These are phyloP conservation scores for Pythium brassicae DNA, from an alignment of 352 stramenopile genomes.

Conservation along the genomic window DNA sequence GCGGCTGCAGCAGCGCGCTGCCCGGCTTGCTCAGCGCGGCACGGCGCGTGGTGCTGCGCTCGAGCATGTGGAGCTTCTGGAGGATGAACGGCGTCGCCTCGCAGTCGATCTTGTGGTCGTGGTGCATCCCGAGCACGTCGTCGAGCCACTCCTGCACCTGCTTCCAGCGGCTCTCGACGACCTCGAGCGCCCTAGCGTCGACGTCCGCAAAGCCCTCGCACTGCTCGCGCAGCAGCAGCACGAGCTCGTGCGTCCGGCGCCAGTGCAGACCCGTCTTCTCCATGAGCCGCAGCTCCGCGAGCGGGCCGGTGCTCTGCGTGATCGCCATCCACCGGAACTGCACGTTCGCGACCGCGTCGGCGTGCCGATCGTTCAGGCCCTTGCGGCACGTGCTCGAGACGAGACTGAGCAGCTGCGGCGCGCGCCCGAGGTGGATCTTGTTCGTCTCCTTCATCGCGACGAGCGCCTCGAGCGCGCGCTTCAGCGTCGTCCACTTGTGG, in stretches of 20 bases:
- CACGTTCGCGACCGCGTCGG: slow-evolving; percentile 54
- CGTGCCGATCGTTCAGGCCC: slow-evolving; percentile 44
- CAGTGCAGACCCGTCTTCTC: slow-evolving; percentile 67
- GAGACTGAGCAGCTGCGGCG: slow-evolving; percentile 43
- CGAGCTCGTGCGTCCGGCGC: slow-evolving; percentile 64
- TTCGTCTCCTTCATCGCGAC: slow-evolving; percentile 52
- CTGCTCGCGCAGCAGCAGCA: slow-evolving; percentile 64
- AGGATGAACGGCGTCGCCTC: slow-evolving; percentile 62
- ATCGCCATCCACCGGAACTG: slow-evolving; percentile 79
- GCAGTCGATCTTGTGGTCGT: slow-evolving; percentile 60
- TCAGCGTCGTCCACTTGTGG: slow-evolving; percentile 47
- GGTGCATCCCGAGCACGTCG: slow-evolving; percentile 56
- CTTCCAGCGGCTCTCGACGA: slow-evolving; percentile 51
- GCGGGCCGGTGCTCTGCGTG: slow-evolving; percentile 44
- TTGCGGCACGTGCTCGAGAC: slow-evolving; percentile 51
- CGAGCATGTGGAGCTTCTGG: slow-evolving; percentile 58
- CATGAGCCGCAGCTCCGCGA: slow-evolving; percentile 63
- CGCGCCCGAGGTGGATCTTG: slow-evolving; percentile 57
- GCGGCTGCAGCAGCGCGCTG: not conserved
- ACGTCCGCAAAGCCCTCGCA: slow-evolving; percentile 64
- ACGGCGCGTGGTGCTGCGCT: slow-evolving; percentile 5
- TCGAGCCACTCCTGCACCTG: slow-evolving; percentile 67
- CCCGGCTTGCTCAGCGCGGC: not conserved
- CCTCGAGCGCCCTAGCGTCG: slow-evolving; percentile 40
- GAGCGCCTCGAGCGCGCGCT: slow-evolving; percentile 46